These are phyloP conservation scores for Stropharia rugosoannulata DNA, from an alignment of 768 basidiomycete species.

Conservation along the genomic window DNA sequence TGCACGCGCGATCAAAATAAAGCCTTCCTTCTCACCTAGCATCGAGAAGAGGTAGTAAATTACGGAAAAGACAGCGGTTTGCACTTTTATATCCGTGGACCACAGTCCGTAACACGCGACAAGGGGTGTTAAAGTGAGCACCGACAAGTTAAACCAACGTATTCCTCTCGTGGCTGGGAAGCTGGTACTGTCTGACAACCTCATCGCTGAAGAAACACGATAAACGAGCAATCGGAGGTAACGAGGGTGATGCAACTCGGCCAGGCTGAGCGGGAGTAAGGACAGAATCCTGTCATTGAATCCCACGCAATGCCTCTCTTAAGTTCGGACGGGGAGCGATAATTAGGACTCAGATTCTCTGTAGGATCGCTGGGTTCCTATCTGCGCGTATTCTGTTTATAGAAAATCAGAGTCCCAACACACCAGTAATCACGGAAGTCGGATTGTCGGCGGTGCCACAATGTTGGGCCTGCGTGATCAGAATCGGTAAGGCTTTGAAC, in stretches of 20 bases:
- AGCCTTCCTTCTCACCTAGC: constrained; percentile 50
- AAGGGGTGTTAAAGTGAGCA: constrained; percentile 69
- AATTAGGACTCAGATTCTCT: constrained; percentile 17
- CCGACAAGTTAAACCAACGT: constrained; percentile 76
- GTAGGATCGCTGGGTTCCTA: constrained; percentile 20
- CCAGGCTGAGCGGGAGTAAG: constrained; percentile 1
- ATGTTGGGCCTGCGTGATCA: constrained; percentile 9
- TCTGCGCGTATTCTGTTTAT: constrained; percentile 18
- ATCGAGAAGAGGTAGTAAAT: constrained; percentile 87
- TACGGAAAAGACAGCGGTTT: constrained; percentile 61
- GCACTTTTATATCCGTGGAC: constrained; percentile 37
- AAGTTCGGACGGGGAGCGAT: constrained; percentile 7
- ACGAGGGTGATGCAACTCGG: background rate
- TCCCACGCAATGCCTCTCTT: constrained; percentile 20
- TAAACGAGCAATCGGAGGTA: background rate
- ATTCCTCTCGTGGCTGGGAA: constrained; percentile 56
- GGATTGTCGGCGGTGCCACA: constrained; percentile 6
- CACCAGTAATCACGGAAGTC: constrained; percentile 5
- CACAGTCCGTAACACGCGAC: constrained; percentile 70
- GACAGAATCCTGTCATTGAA: constrained; percentile 8
- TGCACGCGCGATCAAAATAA: constrained; percentile 8
- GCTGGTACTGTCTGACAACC: constrained; percentile 16
- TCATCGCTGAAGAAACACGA: constrained; percentile 5
- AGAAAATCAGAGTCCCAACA: constrained; percentile 14
- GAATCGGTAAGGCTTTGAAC: constrained; percentile 8